phyloP scores from a whole-genome alignment of 169 alveolate genomes.

The Blepharisma undulans region DNA sequence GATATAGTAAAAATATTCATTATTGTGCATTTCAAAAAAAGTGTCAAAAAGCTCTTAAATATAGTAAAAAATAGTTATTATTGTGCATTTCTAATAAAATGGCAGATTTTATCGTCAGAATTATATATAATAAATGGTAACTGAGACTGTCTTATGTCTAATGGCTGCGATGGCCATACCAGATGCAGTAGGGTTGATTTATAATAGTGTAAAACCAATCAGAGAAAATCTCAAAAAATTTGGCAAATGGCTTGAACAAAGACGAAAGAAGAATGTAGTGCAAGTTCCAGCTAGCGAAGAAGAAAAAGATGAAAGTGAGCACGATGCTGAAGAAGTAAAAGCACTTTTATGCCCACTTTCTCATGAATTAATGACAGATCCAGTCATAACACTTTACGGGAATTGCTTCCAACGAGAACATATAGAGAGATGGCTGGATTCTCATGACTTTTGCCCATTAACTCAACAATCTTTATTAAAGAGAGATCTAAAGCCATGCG shows the following conservation, averaged over 20 bases:
- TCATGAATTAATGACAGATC: constrained; percentile 47
- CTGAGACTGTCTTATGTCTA: too few relatives aligned
- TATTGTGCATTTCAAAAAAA: too few relatives aligned
- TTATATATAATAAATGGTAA: too few relatives aligned
- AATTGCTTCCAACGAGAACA: constrained; percentile 42
- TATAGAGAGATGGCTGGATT: constrained; percentile 46
- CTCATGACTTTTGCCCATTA: constrained; percentile 41
- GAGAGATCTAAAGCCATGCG: constrained; percentile 35
- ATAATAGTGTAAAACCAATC: too few relatives aligned
- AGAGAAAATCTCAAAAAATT: not conserved
- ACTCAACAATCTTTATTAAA: constrained; percentile 22
- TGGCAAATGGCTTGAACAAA: not conserved
- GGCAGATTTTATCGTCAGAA: too few relatives aligned
- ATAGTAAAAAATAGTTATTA: too few relatives aligned
- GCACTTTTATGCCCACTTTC: constrained; percentile 53
- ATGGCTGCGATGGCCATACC: too few relatives aligned
- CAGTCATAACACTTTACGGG: constrained; percentile 60
- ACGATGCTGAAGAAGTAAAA: not conserved
- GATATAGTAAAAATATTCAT: too few relatives aligned
- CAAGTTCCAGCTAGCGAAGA: not conserved
- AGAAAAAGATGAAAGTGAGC: not conserved
- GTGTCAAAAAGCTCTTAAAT: too few relatives aligned
- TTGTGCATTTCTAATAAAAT: too few relatives aligned
- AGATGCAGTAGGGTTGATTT: too few relatives aligned
- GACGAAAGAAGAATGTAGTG: not conserved